phyloP scores from a whole-genome alignment of 2,329 filamentous ascomycete species.

The Colletotrichum simmondsii region DNA sequence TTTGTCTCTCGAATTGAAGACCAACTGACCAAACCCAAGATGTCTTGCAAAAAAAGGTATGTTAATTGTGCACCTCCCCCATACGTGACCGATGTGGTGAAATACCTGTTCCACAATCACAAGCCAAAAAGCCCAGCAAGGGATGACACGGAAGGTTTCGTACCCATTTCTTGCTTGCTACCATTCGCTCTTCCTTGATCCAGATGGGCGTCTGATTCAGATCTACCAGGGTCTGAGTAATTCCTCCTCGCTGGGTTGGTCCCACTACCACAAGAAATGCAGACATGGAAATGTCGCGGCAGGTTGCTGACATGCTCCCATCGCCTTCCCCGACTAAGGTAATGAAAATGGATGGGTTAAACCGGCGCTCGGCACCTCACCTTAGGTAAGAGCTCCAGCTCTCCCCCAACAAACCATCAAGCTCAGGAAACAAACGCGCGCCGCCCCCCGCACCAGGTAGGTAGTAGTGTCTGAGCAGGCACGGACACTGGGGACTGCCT shows the following conservation, averaged over 20 bases:
- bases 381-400: too few species aligned
- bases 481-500: conserved; percentile 17
- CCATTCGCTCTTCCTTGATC: too few species aligned
- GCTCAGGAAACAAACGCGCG: neutral
- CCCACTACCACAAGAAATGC: too few species aligned
- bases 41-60: too few species aligned
- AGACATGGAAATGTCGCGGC: too few species aligned
- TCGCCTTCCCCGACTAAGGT: too few species aligned
- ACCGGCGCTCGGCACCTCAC: too few species aligned
- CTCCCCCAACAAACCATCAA: conserved; percentile 19
- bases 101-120: neutral
- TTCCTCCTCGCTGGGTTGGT: neutral
- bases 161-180: neutral
- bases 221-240: neutral
- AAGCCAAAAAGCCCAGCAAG: neutral
- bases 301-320: too few species aligned
- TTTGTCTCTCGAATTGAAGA: too few species aligned
- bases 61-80: neutral
- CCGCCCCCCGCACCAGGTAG: neutral
- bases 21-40: too few species aligned
- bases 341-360: too few species aligned
- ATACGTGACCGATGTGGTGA: too few species aligned
- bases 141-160: neutral
- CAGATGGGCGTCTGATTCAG: neutral
- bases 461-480: neutral